Evolutionary conservation across 371 early-diverging fungal species (phyloP).

Genomic region (Hamiltosporidium magnivora): DNA sequence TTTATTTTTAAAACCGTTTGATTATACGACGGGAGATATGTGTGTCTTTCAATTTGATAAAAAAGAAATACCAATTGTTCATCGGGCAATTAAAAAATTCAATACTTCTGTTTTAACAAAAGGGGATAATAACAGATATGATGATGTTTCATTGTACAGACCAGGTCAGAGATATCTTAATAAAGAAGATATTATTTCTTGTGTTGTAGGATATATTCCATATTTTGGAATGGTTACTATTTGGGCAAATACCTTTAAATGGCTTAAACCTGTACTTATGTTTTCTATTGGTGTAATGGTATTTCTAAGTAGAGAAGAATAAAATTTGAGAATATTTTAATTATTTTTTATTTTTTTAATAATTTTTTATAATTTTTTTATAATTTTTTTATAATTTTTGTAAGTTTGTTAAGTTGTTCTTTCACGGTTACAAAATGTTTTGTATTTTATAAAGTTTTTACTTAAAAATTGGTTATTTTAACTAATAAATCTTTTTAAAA

Average conservation of each 20-base stretch:
- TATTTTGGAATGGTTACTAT: slow-evolving; percentile 89
- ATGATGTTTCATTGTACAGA: slow-evolving; percentile 82
- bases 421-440: too few relatives aligned
- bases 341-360: too few relatives aligned
- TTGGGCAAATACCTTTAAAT: not conserved
- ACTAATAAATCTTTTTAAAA: too few relatives aligned
- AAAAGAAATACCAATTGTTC: slow-evolving; percentile 87
- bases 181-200: slow-evolving; percentile 32
- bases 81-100: slow-evolving; percentile 68
- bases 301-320: slow-evolving; percentile 3
- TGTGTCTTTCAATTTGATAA: slow-evolving; percentile 79
- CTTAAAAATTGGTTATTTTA: too few relatives aligned
- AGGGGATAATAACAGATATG: slow-evolving; percentile 83
- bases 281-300: not conserved
- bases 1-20: slow-evolving; percentile 66
- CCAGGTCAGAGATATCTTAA: slow-evolving; percentile 64
- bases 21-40: slow-evolving; percentile 70
- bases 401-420: too few relatives aligned
- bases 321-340: not conserved
- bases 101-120: slow-evolving; percentile 68
- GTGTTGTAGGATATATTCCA: slow-evolving; percentile 61
- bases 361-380: too few relatives aligned
- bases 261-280: not conserved
- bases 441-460: too few relatives aligned
- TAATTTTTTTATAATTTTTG: too few relatives aligned